Evolutionary conservation across 805 yeast genomes (phyloP).

Genomic region (Jamesozyma lodderae): DNA sequence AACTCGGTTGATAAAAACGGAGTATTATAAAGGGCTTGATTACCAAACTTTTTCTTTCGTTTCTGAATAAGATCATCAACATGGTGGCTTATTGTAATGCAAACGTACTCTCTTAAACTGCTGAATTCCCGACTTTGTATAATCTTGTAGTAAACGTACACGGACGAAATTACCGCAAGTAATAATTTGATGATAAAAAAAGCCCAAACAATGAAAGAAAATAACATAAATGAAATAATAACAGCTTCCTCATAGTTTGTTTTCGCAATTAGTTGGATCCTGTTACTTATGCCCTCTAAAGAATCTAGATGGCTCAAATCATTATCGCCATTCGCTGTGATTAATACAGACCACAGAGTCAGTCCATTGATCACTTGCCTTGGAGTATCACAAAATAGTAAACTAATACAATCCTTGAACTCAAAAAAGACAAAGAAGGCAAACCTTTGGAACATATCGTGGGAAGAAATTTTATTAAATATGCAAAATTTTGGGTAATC

Average conservation of each 20-base stretch:
- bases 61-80: constrained; percentile 36
- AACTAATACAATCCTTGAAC: constrained; percentile 49
- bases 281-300: constrained; percentile 29
- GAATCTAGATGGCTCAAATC: constrained; percentile 25
- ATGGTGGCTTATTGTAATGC: constrained; percentile 46
- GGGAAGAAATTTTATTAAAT: constrained; percentile 55
- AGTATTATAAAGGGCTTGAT: constrained; percentile 1
- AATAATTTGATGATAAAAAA: constrained; percentile 49
- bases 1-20: constrained; percentile 1
- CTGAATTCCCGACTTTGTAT: constrained; percentile 32
- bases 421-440: constrained; percentile 58
- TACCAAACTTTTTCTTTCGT: constrained; percentile 7
- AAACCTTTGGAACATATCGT: constrained; percentile 53
- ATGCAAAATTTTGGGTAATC: constrained; percentile 64
- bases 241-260: constrained; percentile 56
- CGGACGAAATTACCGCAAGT: constrained; percentile 41
- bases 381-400: constrained; percentile 72
- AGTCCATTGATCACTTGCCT: constrained; percentile 76
- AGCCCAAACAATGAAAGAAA: constrained; percentile 66
- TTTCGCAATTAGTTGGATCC: constrained; percentile 48
- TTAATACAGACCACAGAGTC: constrained; percentile 47
- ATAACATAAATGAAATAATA: constrained; percentile 61
- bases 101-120: constrained; percentile 54
- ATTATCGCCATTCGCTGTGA: constrained; percentile 26
- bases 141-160: constrained; percentile 44